A percentile compares a stretch with the other conserved stretches of the same genome.
Evolutionary conservation across 805 yeast genomes (phyloP).

Genomic region (Sugiyamaella americana): DNA sequence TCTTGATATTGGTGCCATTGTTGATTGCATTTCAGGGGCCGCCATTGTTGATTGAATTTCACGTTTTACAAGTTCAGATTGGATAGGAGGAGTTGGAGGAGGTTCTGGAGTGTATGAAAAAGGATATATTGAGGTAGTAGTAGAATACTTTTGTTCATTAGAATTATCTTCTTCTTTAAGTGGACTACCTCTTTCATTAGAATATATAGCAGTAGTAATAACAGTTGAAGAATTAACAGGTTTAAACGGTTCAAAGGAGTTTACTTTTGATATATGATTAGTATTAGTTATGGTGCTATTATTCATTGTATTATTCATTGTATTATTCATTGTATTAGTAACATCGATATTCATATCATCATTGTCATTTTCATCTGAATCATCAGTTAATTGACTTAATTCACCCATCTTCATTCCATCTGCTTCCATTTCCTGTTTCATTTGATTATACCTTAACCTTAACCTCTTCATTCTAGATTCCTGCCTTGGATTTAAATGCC

Average conservation of each 20-base stretch:
- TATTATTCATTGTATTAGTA: background rate
- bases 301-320: background rate
- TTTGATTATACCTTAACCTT: background rate
- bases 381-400: background rate
- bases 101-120: background rate
- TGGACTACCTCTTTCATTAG: background rate
- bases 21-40: background rate
- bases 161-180: background rate
- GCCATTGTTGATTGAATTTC: background rate
- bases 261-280: too few relatives aligned
- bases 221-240: background rate
- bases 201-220: background rate
- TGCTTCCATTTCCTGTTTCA: background rate
- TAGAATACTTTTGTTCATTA: background rate
- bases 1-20: background rate
- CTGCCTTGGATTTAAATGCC: slow-evolving; percentile 7
- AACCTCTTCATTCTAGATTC: slow-evolving; percentile 3
- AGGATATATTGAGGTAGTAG: too few relatives aligned
- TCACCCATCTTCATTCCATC: background rate
- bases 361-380: background rate
- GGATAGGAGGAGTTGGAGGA: background rate
- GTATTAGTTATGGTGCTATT: background rate
- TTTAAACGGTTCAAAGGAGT: background rate
- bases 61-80: background rate
- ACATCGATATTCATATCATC: background rate